A percentile compares a stretch with the other conserved stretches of the same genome.
Evolutionary conservation across 345 rosid species (phyloP).

Genomic region (Syzygium aromaticum): DNA sequence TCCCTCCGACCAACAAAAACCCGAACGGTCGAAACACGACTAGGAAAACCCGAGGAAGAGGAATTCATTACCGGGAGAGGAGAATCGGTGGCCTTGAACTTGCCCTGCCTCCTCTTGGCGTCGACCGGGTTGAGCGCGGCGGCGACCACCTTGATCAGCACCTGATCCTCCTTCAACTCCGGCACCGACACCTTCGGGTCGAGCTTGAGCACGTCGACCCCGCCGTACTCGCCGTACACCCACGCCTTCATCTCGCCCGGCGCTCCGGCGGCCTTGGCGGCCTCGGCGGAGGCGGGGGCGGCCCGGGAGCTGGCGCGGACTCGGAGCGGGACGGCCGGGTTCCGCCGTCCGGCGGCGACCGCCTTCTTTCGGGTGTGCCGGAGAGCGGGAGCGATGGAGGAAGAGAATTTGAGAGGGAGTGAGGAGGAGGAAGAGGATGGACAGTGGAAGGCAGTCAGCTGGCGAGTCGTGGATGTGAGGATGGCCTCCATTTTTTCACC

Average conservation of each 20-base stretch:
- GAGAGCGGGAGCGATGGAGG: slow-evolving; percentile 11
- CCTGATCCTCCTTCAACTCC: slow-evolving; percentile 72
- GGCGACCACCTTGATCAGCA: slow-evolving; percentile 72
- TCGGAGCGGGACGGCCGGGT: slow-evolving; percentile 10
- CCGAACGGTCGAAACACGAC: background rate
- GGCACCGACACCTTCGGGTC: slow-evolving; percentile 69
- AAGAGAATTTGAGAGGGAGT: slow-evolving; percentile 9
- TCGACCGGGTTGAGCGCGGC: slow-evolving; percentile 96
- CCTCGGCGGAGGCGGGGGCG: slow-evolving; percentile 27
- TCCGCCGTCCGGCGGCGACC: background rate
- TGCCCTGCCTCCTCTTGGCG: slow-evolving; percentile 76
- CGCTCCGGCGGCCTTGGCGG: slow-evolving; percentile 18
- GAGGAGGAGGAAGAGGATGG: slow-evolving; percentile 14
- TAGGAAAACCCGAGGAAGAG: background rate
- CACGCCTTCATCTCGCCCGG: slow-evolving; percentile 84
- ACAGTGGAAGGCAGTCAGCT: slow-evolving; percentile 15
- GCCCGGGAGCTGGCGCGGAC: slow-evolving; percentile 53
- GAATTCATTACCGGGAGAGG: slow-evolving; percentile 56
- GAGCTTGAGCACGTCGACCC: slow-evolving; percentile 72
- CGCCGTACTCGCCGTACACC: slow-evolving; percentile 74
- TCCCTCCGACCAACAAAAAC: background rate
- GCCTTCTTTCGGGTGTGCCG: slow-evolving; percentile 6
- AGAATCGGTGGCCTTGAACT: slow-evolving; percentile 90
- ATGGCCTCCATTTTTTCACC: slow-evolving; percentile 21
- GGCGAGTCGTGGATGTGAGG: slow-evolving; percentile 26